phyloP scores from a whole-genome alignment of 2,329 filamentous ascomycete genomes.

The Colletotrichum australisinense region DNA sequence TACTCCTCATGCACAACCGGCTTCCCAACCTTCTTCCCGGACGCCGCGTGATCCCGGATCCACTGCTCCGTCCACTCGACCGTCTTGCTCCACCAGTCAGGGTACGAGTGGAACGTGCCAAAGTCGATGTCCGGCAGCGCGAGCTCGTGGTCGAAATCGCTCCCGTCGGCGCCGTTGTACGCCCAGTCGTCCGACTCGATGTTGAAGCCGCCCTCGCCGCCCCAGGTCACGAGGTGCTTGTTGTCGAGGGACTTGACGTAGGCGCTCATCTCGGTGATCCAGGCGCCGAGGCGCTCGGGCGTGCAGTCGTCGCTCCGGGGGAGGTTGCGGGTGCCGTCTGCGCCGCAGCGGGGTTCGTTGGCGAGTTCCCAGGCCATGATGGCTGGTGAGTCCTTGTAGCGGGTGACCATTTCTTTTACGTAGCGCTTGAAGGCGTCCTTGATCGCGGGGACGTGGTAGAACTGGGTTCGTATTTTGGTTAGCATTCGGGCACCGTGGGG shows the following conservation, averaged over 20 bases:
- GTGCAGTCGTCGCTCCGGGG: conserved; percentile 53
- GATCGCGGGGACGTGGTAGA: conserved; percentile 61
- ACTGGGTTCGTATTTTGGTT: conserved; percentile 43
- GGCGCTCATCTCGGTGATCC: conserved; percentile 65
- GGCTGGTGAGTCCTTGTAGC: conserved; percentile 68
- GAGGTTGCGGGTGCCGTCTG: conserved; percentile 57
- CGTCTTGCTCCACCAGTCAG: conserved; percentile 66
- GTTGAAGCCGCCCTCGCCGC: conserved; percentile 70
- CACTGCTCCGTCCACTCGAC: conserved; percentile 63
- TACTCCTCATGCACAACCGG: conserved; percentile 68
- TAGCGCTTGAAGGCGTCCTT: conserved; percentile 68
- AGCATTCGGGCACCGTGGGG: neutral
- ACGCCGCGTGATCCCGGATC: conserved; percentile 63
- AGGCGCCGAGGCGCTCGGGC: conserved; percentile 55
- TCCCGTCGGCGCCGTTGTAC: conserved; percentile 61
- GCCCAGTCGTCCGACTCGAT: conserved; percentile 53
- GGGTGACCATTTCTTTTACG: conserved; percentile 66
- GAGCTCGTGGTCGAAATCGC: conserved; percentile 64
- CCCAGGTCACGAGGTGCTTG: conserved; percentile 65
- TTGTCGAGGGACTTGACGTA: conserved; percentile 64
- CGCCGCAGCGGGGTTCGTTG: conserved; percentile 69
- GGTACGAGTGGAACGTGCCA: conserved; percentile 66
- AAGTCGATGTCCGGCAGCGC: conserved; percentile 62
- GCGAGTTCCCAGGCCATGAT: conserved; percentile 77
- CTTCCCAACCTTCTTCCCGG: conserved; percentile 56